Evolutionary conservation across 768 basidiomycete species (phyloP).

Genomic region (Phlebiopsis gigantea): DNA sequence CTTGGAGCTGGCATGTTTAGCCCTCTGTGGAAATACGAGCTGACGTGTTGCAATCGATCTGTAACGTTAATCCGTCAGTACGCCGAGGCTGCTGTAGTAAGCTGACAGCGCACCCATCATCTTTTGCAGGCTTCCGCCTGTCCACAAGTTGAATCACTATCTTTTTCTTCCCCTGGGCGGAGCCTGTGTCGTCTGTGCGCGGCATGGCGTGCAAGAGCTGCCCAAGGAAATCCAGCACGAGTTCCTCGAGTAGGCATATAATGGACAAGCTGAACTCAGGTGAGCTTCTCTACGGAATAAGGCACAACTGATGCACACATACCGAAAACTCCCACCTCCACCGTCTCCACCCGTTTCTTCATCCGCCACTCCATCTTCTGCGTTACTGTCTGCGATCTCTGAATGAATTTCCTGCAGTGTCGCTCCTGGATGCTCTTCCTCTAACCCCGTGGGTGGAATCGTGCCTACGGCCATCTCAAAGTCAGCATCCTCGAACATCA

Average conservation of each 20-base stretch:
- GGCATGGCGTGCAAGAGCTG: constrained; percentile 17
- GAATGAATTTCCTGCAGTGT: no score
- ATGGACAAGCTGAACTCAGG: constrained; percentile 10
- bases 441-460: no score
- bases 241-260: constrained; percentile 14
- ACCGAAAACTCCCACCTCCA: background rate
- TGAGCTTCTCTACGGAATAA: background rate
- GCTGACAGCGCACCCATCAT: constrained; percentile 25
- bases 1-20: constrained; percentile 30
- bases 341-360: background rate
- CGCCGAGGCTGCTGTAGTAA: no score
- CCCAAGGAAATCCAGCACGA: constrained; percentile 18
- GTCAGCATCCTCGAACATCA: background rate
- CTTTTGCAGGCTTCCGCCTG: constrained; percentile 26
- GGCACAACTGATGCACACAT: background rate
- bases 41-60: constrained; percentile 23
- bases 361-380: background rate
- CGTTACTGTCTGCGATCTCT: no score
- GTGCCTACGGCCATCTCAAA: background rate
- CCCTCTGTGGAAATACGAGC: constrained; percentile 34
- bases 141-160: constrained; percentile 34
- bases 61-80: background rate
- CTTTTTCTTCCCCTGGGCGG: constrained; percentile 4
- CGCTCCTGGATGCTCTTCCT: no score
- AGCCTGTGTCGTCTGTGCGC: background rate